These are phyloP conservation scores for Vitis rupestris DNA, from an alignment of 164 flowering plant genomes.

Conservation along the genomic window DNA sequence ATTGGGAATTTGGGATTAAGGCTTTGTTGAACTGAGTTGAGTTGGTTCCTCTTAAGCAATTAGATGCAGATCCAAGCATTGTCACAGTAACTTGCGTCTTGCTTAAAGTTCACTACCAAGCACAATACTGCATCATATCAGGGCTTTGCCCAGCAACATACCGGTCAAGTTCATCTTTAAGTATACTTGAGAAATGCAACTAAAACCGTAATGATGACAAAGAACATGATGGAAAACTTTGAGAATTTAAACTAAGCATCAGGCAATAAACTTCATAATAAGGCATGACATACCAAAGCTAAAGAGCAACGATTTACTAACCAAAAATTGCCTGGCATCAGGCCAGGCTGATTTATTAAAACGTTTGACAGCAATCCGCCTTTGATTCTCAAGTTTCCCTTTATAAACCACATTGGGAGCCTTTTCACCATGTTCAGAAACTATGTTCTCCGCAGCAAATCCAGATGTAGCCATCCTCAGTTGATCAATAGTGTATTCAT, in stretches of 20 bases:
- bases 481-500: conserved; percentile 67
- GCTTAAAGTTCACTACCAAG: background rate
- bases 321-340: conserved; percentile 86
- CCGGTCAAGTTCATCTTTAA: background rate
- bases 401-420: conserved; percentile 96
- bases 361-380: conserved; percentile 79
- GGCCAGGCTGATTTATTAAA: conserved; percentile 93
- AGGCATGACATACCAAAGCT: background rate
- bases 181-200: background rate
- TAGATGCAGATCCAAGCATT: no score
- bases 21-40: no score
- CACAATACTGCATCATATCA: background rate
- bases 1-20: no score
- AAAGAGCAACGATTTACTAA: conserved; percentile 15
- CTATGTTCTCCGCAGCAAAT: conserved; percentile 86
- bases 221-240: background rate
- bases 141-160: background rate
- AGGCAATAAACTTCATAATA: background rate
- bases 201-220: background rate
- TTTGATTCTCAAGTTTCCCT: conserved; percentile 78
- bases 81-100: background rate
- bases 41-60: no score
- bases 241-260: background rate
- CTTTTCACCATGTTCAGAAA: conserved; percentile 95
- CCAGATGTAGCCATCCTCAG: conserved; percentile 87